Conservation (phyloP, 345 rosid genomes). For the Cardamine occulta region DNA sequence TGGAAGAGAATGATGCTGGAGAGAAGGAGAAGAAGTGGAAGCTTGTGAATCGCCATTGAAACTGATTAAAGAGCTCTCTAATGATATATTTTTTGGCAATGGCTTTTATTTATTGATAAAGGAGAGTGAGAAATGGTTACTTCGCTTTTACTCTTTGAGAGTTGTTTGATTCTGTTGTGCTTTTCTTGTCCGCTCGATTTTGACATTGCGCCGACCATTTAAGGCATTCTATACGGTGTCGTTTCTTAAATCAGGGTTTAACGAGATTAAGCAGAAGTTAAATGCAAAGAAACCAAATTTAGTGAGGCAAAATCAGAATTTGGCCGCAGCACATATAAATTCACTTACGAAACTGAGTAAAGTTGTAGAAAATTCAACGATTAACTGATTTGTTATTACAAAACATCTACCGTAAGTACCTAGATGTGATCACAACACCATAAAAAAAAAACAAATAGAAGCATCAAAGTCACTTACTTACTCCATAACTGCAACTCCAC, state of each 20-base stretch:
- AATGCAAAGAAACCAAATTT: no score
- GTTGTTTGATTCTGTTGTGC: conserved; percentile 31
- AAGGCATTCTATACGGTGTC: conserved; percentile 4
- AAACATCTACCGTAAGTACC: conserved; percentile 23
- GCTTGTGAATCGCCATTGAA: conserved; percentile 56
- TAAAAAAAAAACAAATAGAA: not conserved
- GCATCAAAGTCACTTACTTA: conserved; percentile 23
- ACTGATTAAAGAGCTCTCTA: conserved; percentile 7
- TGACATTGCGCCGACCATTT: conserved; percentile 23
- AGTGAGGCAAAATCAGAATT: no score
- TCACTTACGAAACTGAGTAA: not conserved
- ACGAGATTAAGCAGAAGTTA: not conserved
- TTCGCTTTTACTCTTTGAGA: conserved; percentile 34
- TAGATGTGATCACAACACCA: conserved; percentile 24
- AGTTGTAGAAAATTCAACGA: conserved; percentile 14
- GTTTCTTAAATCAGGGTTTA: not conserved
- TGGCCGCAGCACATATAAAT: not conserved
- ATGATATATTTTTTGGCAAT: not conserved
- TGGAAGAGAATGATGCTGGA: conserved; percentile 48
- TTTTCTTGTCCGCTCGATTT: conserved; percentile 35
- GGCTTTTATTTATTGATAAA: conserved; percentile 21
- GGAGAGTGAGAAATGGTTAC: conserved; percentile 20
- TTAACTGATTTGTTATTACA: conserved; percentile 33
- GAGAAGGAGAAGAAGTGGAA: conserved; percentile 46
- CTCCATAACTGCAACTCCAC: conserved; percentile 49